Percentiles rank a stretch among this genome's conserved stretches.
Evolutionary conservation across 2,329 filamentous ascomycete genomes (phyloP).

Genomic region (Sclerotinia sclerotiorum): DNA sequence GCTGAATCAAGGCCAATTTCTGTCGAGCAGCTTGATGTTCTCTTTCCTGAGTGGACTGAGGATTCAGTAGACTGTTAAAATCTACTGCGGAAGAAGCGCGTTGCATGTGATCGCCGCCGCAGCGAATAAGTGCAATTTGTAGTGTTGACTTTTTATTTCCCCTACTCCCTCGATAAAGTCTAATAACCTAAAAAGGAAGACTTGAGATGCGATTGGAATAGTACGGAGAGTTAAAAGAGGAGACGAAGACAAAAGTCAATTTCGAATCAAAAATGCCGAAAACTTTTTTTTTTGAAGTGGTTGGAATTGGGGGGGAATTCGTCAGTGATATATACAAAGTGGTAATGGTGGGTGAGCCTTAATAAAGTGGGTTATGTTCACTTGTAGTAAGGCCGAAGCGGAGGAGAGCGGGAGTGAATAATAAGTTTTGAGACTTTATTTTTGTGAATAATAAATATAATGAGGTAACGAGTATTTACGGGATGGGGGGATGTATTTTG

Average conservation of each 20-base stretch:
- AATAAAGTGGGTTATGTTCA: conserved; percentile 29
- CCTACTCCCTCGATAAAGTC: background rate
- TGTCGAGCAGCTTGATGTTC: conserved; percentile 37
- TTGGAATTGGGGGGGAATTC: conserved; percentile 32
- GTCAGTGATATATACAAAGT: conserved; percentile 10
- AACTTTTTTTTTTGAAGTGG: background rate
- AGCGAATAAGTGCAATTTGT: conserved; percentile 33
- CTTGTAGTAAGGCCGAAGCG: conserved; percentile 22
- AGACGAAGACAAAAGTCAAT: background rate
- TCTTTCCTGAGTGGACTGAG: conserved; percentile 46
- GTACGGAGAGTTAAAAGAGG: background rate
- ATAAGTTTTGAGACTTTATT: conserved; percentile 6
- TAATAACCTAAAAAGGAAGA: background rate
- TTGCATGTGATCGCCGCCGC: conserved; percentile 66
- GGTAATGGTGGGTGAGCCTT: conserved; percentile 33
- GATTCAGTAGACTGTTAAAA: conserved; percentile 75
- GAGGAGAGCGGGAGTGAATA: conserved; percentile 30
- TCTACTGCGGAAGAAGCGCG: conserved; percentile 70
- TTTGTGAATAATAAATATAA: background rate
- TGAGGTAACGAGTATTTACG: background rate
- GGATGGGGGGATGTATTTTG: background rate
- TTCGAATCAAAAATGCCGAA: background rate
- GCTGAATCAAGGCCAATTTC: conserved; percentile 39
- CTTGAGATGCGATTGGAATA: background rate
- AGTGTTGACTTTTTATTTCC: background rate